phyloP scores from a whole-genome alignment of 192 early-diverging fungal genomes.

The Diversispora eburnea region DNA sequence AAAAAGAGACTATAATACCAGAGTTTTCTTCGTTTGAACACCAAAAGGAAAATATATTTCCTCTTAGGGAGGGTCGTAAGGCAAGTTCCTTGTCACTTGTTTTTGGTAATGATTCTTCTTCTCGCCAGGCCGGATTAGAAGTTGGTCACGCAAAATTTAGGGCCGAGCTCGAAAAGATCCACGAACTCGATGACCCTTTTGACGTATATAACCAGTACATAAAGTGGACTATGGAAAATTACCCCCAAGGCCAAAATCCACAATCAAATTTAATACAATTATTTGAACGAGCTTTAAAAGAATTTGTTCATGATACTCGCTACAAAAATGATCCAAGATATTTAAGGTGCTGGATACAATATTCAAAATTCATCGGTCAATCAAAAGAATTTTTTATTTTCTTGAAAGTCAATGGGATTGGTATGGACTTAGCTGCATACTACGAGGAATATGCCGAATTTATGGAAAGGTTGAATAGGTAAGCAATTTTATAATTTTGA shows the following conservation, averaged over 20 bases:
- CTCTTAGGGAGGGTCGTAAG: constrained; percentile 60
- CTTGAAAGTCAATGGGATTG: constrained; percentile 69
- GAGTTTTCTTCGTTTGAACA: constrained; percentile 51
- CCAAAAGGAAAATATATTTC: constrained; percentile 79
- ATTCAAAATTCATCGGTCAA: constrained; percentile 52
- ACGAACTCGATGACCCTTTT: constrained; percentile 53
- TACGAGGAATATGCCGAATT: constrained; percentile 75
- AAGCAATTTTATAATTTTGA: no score
- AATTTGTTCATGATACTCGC: constrained; percentile 50
- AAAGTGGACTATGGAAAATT: constrained; percentile 59
- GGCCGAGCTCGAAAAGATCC: constrained; percentile 33
- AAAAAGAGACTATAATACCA: not conserved
- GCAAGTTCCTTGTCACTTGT: constrained; percentile 41
- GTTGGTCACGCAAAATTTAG: constrained; percentile 31
- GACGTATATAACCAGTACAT: constrained; percentile 59
- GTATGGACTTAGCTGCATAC: constrained; percentile 54
- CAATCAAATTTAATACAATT: constrained; percentile 48
- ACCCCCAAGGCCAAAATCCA: constrained; percentile 55
- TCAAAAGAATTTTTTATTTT: constrained; percentile 75
- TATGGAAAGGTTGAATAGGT: constrained; percentile 46
- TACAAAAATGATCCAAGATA: constrained; percentile 63
- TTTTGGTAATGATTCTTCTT: constrained; percentile 31
- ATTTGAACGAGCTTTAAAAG: constrained; percentile 44
- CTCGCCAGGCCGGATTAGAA: constrained; percentile 30
- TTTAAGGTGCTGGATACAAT: constrained; percentile 38